Evolutionary conservation across 441 rosid genomes (phyloP), one percentile per base, ranked within the genome.

Genomic region (Pelargonium cotyledonis): DNA sequence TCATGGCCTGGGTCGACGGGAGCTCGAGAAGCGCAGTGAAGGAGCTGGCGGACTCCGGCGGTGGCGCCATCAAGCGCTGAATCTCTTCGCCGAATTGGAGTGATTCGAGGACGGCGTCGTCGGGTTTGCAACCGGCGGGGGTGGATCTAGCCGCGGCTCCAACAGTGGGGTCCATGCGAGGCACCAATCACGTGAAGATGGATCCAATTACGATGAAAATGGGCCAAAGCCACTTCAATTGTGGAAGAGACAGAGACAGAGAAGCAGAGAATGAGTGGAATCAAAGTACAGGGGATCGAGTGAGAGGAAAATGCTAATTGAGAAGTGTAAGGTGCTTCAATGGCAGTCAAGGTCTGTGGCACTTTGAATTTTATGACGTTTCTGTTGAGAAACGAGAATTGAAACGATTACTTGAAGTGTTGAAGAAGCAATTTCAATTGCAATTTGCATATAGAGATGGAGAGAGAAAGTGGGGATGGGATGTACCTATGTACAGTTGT

Each of bases 11-110:
- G 19, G 88, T 80, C 6, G 91, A 71, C 6, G 91, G 89, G 55
- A 95, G 88, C 75, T 82, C 99, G 60, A 95, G 97, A 68, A 95
- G 82, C 15, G 98, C 97, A n/a, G 89, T 89, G 82, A 93, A 93
- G 21, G 96, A 91, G 61, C 82, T 83, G 8, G 79, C 85, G 77
- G 73, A 89, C 40, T 83, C 88, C 0, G 80, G 76, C 15, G 91
- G 91, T n/a, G 63, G 67, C 8, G 89, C 64, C 49, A 83, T 82
- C 47, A 88, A 78, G 62, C 74, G 84, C 41, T 77, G 88, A 74
- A 92, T 77, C 70, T 88, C 95, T 16, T 87, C 89, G 15, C 76
- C 78, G 76, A 89, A 79, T 70, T 86, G 85, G 70, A 89, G 79
- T 11, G 90, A 80, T 26, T 88, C 90, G 29, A 88, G 81, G 0